Evolutionary conservation across 805 yeast species (phyloP).

Genomic region (Saccharomycopsis selenospora): DNA sequence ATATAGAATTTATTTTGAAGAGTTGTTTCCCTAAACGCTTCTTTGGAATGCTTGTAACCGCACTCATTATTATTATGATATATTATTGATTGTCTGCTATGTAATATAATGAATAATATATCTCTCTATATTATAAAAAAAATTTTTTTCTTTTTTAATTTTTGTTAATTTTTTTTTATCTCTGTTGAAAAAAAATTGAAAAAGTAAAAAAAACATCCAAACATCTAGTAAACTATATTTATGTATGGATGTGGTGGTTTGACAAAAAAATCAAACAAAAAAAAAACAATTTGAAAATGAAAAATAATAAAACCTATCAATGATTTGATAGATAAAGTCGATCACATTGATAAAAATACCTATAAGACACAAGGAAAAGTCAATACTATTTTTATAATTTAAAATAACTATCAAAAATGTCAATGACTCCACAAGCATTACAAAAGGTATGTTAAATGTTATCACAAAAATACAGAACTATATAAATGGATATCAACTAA

Average conservation of each 20-base stretch:
- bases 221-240: background rate
- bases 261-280: background rate
- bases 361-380: too few species aligned
- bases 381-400: too few species aligned
- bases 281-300: background rate
- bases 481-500: too few species aligned
- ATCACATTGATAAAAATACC: too few species aligned
- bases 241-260: background rate
- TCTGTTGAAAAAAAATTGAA: background rate
- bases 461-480: too few species aligned
- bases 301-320: background rate
- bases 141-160: too few species aligned
- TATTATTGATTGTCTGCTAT: background rate
- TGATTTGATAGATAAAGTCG: too few species aligned
- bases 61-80: slow-evolving; percentile 5
- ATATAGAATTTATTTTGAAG: slow-evolving; percentile 34
- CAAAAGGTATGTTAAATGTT: slow-evolving; percentile 11
- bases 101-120: too few species aligned
- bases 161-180: background rate
- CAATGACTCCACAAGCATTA: slow-evolving; percentile 13
- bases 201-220: background rate
- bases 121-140: too few species aligned
- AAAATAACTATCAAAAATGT: slow-evolving; percentile 3
- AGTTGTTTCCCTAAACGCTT: slow-evolving; percentile 38
- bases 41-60: slow-evolving; percentile 27